Base-by-base conservation (phyloP, 2,329 filamentous ascomycete species). In the Chaetomium strumarium region DNA sequence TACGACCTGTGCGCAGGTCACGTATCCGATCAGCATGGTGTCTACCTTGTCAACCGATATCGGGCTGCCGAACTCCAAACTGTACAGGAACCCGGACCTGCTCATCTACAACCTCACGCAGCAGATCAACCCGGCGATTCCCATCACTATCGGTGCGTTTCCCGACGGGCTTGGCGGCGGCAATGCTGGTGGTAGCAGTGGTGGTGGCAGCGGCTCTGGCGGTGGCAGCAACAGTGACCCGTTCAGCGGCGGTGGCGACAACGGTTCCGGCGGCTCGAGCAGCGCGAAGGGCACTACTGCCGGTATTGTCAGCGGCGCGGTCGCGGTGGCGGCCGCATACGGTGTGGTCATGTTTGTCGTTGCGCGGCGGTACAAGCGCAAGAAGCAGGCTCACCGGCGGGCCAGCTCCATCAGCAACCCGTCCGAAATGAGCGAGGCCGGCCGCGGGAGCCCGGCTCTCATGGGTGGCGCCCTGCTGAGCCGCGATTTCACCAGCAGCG, bases 261-360 rank as follows among this genome's bases (percentile, higher is more conserved):
- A 67, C 11, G 68, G 12, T 31, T n/a, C 67, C 46, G 70, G 71
- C 47, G 75, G 76, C 52, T 75, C 80, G 59, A 79, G 79, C 6
- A 74, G 84, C 42, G 80, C 80, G 57, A 75, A 75, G 63, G 83
- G 80, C 39, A 85, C 83, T 33, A 84, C 79, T 1, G 81, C 79
- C 20, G 83, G 80, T 59, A 84, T 96, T 63, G 88, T 86, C 52
- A 77, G 89, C 19, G 89, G 88, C 63, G 86, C 88, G 24, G 81
- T 91, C 31, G 80, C 81, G 40, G 84, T 90, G 64, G 89, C 88
- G 39, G 86, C 85, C 46, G 84, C 90, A n/a, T 96, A 96, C 62
- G 91, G 90, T 65, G 88, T 87, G 12, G 90, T 89, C 68, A 96
- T 96, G 91, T 92, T 96, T 74, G 84, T 93, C 64, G 83, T 96